Conservation (phyloP, 345 rosid species). For the Citrus mangshanensis region DNA sequence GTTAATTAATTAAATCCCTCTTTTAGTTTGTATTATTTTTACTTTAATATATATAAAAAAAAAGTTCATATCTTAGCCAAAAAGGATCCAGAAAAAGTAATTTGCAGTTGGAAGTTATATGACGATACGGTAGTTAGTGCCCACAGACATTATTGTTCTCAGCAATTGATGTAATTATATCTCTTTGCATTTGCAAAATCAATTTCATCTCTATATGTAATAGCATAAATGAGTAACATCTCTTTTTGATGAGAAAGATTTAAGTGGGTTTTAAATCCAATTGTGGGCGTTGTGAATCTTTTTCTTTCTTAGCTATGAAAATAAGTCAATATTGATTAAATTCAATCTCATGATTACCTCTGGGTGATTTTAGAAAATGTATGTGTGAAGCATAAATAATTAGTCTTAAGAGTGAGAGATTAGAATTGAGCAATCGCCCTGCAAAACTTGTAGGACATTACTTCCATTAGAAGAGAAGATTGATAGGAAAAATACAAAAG, state of each 20-base stretch:
- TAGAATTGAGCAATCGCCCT: neutral
- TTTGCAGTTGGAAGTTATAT: neutral
- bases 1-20: neutral
- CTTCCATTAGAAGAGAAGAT: conserved; percentile 30
- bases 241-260: neutral
- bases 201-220: neutral
- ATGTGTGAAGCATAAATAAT: neutral
- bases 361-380: neutral
- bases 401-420: neutral
- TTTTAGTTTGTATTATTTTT: neutral
- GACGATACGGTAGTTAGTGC: neutral
- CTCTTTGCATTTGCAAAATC: neutral
- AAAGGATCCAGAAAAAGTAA: neutral
- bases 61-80: neutral
- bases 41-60: neutral
- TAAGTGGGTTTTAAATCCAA: neutral
- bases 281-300: neutral
- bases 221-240: neutral
- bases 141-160: conserved; percentile 5
- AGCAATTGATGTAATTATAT: neutral
- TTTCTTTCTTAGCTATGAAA: neutral
- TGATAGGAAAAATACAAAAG: conserved; percentile 31
- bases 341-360: too few relatives aligned
- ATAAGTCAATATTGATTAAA: neutral
- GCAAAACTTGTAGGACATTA: neutral